Conservation (phyloP, 163 green algal genomes). For the Trebouxiophyceae sp. region DNA sequence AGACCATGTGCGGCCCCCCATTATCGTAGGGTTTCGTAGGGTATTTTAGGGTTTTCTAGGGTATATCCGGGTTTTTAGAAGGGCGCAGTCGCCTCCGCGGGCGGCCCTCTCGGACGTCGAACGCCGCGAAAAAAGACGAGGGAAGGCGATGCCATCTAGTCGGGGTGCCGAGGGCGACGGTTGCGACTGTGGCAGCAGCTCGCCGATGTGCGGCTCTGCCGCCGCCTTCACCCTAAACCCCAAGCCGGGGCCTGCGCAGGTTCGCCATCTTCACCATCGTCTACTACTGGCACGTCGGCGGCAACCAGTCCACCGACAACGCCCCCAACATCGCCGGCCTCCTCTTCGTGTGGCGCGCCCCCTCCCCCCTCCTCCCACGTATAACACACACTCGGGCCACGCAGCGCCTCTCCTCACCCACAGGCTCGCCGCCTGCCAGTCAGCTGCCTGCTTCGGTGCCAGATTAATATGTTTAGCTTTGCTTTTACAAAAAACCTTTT, state of each 20-base stretch:
- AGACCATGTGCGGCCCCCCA: background rate
- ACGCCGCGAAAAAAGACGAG: no score
- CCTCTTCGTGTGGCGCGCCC: conserved; percentile 31
- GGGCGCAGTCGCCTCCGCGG: background rate
- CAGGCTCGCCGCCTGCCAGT: no score
- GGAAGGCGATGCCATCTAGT: conserved; percentile 3
- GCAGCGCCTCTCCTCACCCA: no score
- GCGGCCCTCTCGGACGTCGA: no score
- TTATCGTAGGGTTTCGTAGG: background rate
- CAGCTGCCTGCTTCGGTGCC: no score
- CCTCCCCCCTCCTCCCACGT: no score
- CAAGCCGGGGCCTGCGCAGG: no score
- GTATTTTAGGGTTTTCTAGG: background rate
- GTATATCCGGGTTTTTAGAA: background rate
- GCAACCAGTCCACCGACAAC: conserved; percentile 9
- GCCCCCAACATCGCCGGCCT: conserved; percentile 26
- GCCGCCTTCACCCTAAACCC: conserved; percentile 24
- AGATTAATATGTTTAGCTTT: no score
- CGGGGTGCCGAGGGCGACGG: background rate
- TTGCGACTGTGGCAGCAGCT: background rate
- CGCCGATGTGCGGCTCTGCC: conserved; percentile 1
- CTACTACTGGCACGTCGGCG: conserved; percentile 51
- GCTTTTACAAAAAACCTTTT: no score
- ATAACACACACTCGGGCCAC: no score
- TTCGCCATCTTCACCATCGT: conserved; percentile 48